Percentiles rank a stretch among this genome's conserved stretches.
Evolutionary conservation across 208 protist species (phyloP).

Genomic region (Trypanosoma brucei): DNA sequence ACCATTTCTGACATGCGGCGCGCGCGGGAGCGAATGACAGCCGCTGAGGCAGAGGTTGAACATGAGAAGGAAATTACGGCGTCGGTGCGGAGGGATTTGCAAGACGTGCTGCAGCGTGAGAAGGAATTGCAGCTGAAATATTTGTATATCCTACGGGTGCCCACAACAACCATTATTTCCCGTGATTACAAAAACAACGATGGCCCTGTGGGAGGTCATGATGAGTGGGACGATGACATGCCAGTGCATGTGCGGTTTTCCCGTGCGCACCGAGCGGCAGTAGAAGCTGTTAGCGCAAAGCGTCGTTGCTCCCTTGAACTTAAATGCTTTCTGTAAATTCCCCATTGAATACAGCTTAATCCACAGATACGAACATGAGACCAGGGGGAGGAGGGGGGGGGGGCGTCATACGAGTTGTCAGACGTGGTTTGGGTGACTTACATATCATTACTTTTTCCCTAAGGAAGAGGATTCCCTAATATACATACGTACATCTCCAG

Average conservation of each 20-base stretch:
- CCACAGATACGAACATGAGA: too few relatives aligned
- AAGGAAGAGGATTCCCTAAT: too few relatives aligned
- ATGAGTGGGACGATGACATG: conserved; percentile 29
- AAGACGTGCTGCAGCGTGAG: conserved; percentile 20
- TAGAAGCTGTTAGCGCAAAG: conserved; percentile 48
- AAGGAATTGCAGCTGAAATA: conserved; percentile 43
- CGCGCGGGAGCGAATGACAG: not conserved
- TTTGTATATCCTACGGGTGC: conserved; percentile 40
- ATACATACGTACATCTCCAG: too few relatives aligned
- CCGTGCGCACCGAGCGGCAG: conserved; percentile 69
- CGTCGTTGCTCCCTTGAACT: conserved; percentile 9
- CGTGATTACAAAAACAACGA: not conserved
- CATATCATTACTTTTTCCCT: too few relatives aligned
- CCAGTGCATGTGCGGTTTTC: conserved; percentile 74
- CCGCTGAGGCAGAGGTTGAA: conserved; percentile 10
- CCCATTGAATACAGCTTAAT: not conserved
- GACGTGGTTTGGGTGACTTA: too few relatives aligned
- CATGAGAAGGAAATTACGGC: not conserved
- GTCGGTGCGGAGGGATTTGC: conserved; percentile 10
- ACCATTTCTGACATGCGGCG: not conserved
- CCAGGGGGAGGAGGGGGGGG: too few relatives aligned
- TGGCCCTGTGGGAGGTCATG: not conserved
- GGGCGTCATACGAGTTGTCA: too few relatives aligned
- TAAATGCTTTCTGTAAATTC: conserved; percentile 1
- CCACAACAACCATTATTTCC: conserved; percentile 40